Conservation (phyloP, 129 eudicot genomes). For the carrot (Daucus carota) region DNA sequence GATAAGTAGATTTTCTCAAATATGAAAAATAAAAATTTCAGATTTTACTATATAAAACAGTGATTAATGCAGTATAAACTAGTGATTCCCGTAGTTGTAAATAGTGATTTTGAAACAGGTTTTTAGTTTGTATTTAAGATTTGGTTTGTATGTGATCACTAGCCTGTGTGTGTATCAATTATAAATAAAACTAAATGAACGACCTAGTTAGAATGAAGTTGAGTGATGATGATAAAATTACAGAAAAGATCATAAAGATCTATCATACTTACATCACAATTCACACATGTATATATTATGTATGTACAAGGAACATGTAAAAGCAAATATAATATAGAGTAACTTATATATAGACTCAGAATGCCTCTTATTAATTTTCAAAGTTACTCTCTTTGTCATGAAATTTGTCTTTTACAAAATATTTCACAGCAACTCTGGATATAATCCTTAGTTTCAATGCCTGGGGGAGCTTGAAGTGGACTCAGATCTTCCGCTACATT, state of each 20-base stretch:
- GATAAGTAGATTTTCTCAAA: too few relatives aligned
- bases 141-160: too few relatives aligned
- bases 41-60: too few relatives aligned
- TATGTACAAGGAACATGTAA: neutral
- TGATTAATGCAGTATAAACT: too few relatives aligned
- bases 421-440: slow-evolving; percentile 70
- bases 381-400: neutral
- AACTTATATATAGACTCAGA: neutral
- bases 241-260: too few relatives aligned
- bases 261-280: neutral
- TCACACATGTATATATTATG: neutral
- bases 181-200: neutral
- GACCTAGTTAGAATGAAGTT: neutral
- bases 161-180: too few relatives aligned
- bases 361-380: neutral
- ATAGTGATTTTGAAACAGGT: too few relatives aligned
- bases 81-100: too few relatives aligned
- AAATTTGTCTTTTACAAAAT: neutral
- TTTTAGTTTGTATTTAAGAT: too few relatives aligned
- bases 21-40: too few relatives aligned
- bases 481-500: slow-evolving; percentile 82
- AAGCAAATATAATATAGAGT: neutral
- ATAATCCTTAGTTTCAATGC: slow-evolving; percentile 73
- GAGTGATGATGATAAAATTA: too few relatives aligned
- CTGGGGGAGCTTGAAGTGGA: slow-evolving; percentile 77